Evolutionary conservation across 768 basidiomycete genomes (phyloP).

Genomic region (Mrakia frigida): DNA sequence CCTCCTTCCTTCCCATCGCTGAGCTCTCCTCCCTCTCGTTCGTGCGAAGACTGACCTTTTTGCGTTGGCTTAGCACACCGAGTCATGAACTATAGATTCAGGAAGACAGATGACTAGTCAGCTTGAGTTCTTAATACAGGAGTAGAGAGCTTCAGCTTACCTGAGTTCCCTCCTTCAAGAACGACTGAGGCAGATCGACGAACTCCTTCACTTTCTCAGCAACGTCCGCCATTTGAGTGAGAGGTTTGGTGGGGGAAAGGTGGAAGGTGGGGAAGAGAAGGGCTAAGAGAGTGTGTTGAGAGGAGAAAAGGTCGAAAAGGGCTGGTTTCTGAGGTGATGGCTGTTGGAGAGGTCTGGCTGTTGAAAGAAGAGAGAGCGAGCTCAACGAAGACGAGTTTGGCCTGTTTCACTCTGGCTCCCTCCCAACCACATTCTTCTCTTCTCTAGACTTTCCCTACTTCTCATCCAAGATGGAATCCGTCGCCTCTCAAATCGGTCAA

Average conservation of each 20-base stretch:
- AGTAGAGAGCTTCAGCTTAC: conserved; percentile 48
- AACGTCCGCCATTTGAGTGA: conserved; percentile 45
- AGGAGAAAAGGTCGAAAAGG: not conserved
- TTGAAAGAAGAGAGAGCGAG: too few species aligned
- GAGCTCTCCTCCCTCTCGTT: not conserved
- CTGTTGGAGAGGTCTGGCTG: not conserved
- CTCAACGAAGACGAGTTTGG: too few species aligned
- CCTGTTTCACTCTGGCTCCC: not conserved
- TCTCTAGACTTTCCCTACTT: not conserved
- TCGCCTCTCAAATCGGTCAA: not conserved
- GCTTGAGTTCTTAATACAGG: not conserved
- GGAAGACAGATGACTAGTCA: too few species aligned
- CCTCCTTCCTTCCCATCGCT: not conserved
- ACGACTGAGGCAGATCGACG: conserved; percentile 83
- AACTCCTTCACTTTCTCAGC: conserved; percentile 87
- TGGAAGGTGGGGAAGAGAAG: not conserved
- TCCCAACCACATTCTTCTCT: not conserved
- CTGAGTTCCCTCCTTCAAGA: conserved; percentile 87
- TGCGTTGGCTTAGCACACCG: conserved; percentile 96
- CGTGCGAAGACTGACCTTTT: conserved; percentile 59
- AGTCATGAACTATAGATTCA: conserved; percentile 68
- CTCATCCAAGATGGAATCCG: not conserved
- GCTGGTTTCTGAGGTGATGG: not conserved
- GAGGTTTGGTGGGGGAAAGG: not conserved
- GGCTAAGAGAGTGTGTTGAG: not conserved